Conservation (phyloP, 768 basidiomycete genomes). For the Dioszegia hungarica region DNA sequence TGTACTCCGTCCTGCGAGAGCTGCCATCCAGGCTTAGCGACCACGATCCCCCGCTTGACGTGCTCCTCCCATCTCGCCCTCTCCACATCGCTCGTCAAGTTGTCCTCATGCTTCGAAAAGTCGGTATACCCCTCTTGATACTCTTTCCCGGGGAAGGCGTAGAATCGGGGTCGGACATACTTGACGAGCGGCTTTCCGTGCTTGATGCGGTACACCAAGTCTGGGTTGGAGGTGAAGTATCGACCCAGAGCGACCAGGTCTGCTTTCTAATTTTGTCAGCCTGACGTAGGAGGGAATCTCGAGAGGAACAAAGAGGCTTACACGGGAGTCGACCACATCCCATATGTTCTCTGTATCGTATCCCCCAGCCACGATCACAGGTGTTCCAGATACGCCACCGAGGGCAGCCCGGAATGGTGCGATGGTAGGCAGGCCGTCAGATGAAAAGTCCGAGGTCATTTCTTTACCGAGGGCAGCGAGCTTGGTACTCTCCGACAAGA, state of each 20-base stretch:
- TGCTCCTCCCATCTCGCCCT: conserved; percentile 3
- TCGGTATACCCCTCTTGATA: conserved; percentile 7
- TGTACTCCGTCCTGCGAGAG: conserved; percentile 12
- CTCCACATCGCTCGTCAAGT: background rate
- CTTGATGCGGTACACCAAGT: conserved; percentile 11
- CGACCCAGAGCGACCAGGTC: conserved; percentile 5
- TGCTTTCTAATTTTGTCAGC: conserved; percentile 1
- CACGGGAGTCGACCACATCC: conserved; percentile 8
- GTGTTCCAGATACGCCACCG: conserved; percentile 1
- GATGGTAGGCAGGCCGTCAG: conserved; percentile 5
- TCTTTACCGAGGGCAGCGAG: conserved; percentile 9
- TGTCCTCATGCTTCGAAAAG: conserved; percentile 6
- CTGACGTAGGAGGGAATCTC: background rate
- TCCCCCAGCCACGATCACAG: conserved; percentile 11
- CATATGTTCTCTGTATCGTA: conserved; percentile 15
- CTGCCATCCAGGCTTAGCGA: conserved; percentile 14
- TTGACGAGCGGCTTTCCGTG: conserved; percentile 8
- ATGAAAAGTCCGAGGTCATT: conserved; percentile 7
- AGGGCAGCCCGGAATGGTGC: background rate
- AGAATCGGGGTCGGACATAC: conserved; percentile 33
- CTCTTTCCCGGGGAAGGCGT: conserved; percentile 6
- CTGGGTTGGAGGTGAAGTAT: conserved; percentile 15
- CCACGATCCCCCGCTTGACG: conserved; percentile 7
- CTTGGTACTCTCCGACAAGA: conserved; percentile 10
- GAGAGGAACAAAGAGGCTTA: background rate